Conservation (phyloP, 2,329 filamentous ascomycete species). For the Xylaria multiplex region DNA sequence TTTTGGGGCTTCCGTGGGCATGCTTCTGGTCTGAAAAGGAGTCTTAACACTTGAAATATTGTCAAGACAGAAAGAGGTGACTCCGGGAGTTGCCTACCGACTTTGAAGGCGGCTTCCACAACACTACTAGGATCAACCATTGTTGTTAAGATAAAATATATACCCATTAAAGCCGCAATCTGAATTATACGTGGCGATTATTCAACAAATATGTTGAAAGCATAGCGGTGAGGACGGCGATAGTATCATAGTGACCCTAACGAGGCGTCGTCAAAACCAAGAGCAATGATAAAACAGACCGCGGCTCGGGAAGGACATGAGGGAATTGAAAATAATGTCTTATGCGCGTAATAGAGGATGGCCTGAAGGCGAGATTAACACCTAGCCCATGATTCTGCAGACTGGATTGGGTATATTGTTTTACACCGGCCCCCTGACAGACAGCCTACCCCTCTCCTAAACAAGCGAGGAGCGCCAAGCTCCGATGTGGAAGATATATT, state of each 20-base stretch:
- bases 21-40: background rate
- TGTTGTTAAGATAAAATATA: background rate
- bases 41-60: background rate
- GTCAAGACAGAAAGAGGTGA: background rate
- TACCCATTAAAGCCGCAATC: background rate
- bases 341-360: background rate
- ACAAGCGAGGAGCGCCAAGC: background rate
- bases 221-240: background rate
- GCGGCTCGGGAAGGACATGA: background rate
- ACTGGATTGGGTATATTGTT: background rate
- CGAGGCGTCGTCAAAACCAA: background rate
- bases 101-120: conserved; percentile 6
- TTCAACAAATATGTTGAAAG: background rate
- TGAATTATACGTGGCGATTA: background rate
- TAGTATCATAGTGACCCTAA: background rate
- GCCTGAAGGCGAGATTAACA: background rate
- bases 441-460: background rate
- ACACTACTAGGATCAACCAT: conserved; percentile 15
- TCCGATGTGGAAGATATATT: no score
- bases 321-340: background rate
- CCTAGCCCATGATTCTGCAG: background rate
- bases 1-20: background rate
- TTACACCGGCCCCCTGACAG: background rate
- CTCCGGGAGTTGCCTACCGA: conserved; percentile 1
- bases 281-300: background rate